phyloP scores from a whole-genome alignment of 164 flowering plant genomes.

The Dillenia turbinata region DNA sequence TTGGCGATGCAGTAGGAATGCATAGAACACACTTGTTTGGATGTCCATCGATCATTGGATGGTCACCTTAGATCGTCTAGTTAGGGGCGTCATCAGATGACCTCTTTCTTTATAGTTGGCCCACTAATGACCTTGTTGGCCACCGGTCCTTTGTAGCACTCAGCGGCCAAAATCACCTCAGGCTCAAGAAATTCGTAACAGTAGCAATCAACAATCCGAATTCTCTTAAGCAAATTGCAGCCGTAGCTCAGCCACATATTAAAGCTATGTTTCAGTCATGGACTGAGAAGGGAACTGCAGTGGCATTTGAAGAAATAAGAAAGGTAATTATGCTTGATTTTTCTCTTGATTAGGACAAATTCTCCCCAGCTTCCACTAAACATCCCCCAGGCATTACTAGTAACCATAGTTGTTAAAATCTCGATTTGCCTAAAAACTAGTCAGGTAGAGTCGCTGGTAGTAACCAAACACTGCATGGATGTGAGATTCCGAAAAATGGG shows the following conservation, averaged over 20 bases:
- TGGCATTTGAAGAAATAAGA: slow-evolving; percentile 23
- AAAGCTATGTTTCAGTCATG: slow-evolving; percentile 21
- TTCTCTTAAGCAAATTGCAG: slow-evolving; percentile 26
- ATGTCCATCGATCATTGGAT: slow-evolving; percentile 43
- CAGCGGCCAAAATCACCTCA: slow-evolving; percentile 30
- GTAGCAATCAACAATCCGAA: slow-evolving; percentile 25
- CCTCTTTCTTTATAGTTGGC: slow-evolving; percentile 27
- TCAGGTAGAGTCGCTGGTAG: no score
- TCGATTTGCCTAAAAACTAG: background rate
- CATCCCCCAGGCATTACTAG: background rate
- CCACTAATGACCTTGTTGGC: slow-evolving; percentile 34
- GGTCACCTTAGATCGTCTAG: slow-evolving; percentile 33
- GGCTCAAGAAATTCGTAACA: slow-evolving; percentile 21
- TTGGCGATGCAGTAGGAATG: slow-evolving; percentile 44
- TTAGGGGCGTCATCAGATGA: slow-evolving; percentile 27
- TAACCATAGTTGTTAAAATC: background rate
- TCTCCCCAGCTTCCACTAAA: no score
- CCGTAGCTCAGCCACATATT: slow-evolving; percentile 28
- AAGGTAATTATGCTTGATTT: slow-evolving; percentile 22
- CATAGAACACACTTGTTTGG: slow-evolving; percentile 48
- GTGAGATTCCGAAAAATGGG: no score
- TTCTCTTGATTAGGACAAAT: no score
- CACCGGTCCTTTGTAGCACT: slow-evolving; percentile 20
- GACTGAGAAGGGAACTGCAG: slow-evolving; percentile 17
- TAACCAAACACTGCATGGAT: no score